A percentile compares a stretch with the other conserved stretches of the same genome.
These are phyloP conservation scores for Malus hybrid DNA, from an alignment of 331 rosid species.

Conservation along the genomic window DNA sequence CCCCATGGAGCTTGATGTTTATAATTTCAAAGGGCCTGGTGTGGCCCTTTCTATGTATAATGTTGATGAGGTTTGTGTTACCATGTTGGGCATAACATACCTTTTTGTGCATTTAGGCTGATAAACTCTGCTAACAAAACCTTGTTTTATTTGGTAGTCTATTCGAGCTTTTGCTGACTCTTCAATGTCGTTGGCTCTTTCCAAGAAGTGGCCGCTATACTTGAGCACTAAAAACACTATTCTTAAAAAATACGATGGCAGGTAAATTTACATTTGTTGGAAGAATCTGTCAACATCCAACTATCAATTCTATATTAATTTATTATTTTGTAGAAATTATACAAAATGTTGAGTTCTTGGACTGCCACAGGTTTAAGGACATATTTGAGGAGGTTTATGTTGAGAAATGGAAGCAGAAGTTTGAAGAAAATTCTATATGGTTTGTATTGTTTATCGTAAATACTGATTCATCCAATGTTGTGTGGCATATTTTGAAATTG, in stretches of 20 bases:
- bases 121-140: background rate
- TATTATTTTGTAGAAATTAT: background rate
- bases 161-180: slow-evolving; percentile 92
- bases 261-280: slow-evolving; percentile 31
- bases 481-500: slow-evolving; percentile 7
- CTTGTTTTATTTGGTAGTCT: slow-evolving; percentile 43
- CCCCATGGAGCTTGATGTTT: slow-evolving; percentile 72
- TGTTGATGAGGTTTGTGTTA: slow-evolving; percentile 73
- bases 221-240: slow-evolving; percentile 95
- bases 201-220: slow-evolving; percentile 93
- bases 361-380: slow-evolving; percentile 75
- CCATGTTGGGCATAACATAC: background rate
- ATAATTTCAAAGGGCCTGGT: slow-evolving; percentile 84
- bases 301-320: background rate
- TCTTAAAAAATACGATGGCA: slow-evolving; percentile 96
- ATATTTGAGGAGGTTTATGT: slow-evolving; percentile 90
- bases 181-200: slow-evolving; percentile 72
- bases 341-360: slow-evolving; percentile 9
- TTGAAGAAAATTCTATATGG: slow-evolving; percentile 92
- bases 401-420: slow-evolving; percentile 77
- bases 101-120: background rate
- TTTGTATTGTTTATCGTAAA: slow-evolving; percentile 22
- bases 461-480: background rate
- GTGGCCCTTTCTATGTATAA: slow-evolving; percentile 93
- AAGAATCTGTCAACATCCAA: background rate